Base-by-base conservation (phyloP, 2,329 filamentous ascomycete species). In the Didymella lethalis region DNA sequence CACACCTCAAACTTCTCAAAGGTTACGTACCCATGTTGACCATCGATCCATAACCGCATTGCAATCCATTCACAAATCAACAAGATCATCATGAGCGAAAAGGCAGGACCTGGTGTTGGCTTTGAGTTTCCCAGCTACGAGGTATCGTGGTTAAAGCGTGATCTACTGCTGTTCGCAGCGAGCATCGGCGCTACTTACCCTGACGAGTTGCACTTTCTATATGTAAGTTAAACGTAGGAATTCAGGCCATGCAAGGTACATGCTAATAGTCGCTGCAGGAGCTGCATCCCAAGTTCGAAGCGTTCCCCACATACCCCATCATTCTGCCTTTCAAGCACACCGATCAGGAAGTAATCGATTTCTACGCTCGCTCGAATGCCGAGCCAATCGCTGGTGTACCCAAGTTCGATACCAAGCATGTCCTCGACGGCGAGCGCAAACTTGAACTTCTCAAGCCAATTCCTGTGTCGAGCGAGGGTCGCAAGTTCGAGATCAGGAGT, bases 151-250 rank as follows among this genome's bases (percentile, higher is more conserved):
- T 79, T 91, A 70, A 93, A 93, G 85, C 88, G 93, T 66, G 93
- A 97, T 82, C 87, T 89, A 34, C 84, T 97, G 62, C 88, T 98
- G 62, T 97, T 97, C 77, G 93, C 93, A 68, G 90, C 90, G 78
- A 94, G 90, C 80, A 94, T 97, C 76, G 93, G 93, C 56, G 88
- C 85, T 74, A 94, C 87, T 12, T 73, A 74, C 36, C 84, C 85
- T n/a, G 88, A 96, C 69, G 93, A 97, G 83, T 86, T 97, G 72
- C 92, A 97, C 75, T 96, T 94, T 75, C 88, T 97, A 80, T 97
- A 93, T 71, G 92, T 95, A 83, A 60, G 85, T 73, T 6, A 29
- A 2, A 25, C n/a, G 28, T 46, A 7, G 25, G 26, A 50, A 10
- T 6, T n/a, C 20, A 28, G 1, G 23, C 46, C 29, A 56, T 20